phyloP scores from a whole-genome alignment of 441 rosid species.

The Euphorbia corollata region DNA sequence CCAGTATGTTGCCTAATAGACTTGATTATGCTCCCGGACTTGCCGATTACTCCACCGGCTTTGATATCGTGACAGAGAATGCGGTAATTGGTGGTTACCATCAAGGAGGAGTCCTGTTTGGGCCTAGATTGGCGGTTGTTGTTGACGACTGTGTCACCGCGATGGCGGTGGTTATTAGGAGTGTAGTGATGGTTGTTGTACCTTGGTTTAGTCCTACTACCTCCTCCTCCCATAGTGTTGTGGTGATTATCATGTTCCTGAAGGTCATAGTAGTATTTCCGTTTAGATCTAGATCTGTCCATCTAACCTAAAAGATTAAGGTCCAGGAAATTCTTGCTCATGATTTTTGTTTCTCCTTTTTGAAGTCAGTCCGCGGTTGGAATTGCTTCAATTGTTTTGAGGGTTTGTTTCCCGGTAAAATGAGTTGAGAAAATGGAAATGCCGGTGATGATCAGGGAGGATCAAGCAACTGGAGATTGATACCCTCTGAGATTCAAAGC shows the following conservation, averaged over 20 bases:
- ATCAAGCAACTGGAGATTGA: background rate
- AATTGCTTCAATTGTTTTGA: background rate
- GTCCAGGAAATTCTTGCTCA: background rate
- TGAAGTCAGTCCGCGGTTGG: background rate
- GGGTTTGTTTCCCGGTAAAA: no score
- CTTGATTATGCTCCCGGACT: slow-evolving; percentile 82
- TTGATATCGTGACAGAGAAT: slow-evolving; percentile 80
- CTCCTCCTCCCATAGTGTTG: slow-evolving; percentile 12
- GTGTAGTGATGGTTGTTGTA: slow-evolving; percentile 46
- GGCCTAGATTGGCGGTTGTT: slow-evolving; percentile 17
- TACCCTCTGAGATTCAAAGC: no score
- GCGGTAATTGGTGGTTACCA: slow-evolving; percentile 77
- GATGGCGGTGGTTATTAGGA: slow-evolving; percentile 36
- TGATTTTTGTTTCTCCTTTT: no score
- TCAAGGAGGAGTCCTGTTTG: slow-evolving; percentile 41
- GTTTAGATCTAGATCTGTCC: slow-evolving; percentile 97
- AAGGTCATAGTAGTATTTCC: slow-evolving; percentile 75
- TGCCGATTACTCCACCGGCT: slow-evolving; percentile 91
- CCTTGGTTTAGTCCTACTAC: slow-evolving; percentile 58
- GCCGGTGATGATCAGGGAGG: background rate
- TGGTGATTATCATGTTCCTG: slow-evolving; percentile 70
- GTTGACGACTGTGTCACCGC: slow-evolving; percentile 29
- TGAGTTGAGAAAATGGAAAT: background rate
- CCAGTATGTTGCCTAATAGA: slow-evolving; percentile 83
- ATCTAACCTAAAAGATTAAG: slow-evolving; percentile 20